These are phyloP conservation scores for Clarkia xantiana DNA, from an alignment of 345 rosid species.

Conservation along the genomic window DNA sequence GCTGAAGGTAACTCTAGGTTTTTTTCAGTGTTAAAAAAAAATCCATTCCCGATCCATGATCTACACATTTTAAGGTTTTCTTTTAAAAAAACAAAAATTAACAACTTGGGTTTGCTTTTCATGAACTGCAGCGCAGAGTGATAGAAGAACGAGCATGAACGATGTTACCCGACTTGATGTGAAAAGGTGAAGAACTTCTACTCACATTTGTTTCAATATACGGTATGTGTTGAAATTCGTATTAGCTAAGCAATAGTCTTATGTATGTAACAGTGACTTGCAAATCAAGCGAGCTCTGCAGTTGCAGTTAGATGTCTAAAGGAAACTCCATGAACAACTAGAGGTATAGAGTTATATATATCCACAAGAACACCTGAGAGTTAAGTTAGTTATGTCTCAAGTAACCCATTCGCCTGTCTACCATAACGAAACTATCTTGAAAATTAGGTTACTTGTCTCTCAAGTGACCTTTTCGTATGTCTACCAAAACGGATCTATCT, in stretches of 20 bases:
- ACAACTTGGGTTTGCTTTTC: too few species aligned
- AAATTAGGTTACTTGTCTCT: too few species aligned
- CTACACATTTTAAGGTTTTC: too few species aligned
- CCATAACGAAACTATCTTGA: too few species aligned
- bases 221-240: too few species aligned
- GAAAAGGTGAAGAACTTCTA: constrained; percentile 5
- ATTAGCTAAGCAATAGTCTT: background rate
- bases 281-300: constrained; percentile 69
- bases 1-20: constrained; percentile 37
- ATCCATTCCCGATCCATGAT: too few species aligned
- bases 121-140: background rate
- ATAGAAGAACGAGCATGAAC: background rate
- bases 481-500: too few species aligned
- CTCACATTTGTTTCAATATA: too few species aligned
- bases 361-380: too few species aligned
- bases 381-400: too few species aligned
- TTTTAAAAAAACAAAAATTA: background rate
- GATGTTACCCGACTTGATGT: constrained; percentile 3
- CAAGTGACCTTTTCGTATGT: too few species aligned
- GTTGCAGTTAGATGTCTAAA: constrained; percentile 72
- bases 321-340: constrained; percentile 83
- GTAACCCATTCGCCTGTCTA: background rate
- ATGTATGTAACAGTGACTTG: constrained; percentile 32
- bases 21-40: background rate
- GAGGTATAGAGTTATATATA: constrained; percentile 30